phyloP scores from a whole-genome alignment of 2,329 filamentous ascomycete species.

The Tympanopsis confertula region DNA sequence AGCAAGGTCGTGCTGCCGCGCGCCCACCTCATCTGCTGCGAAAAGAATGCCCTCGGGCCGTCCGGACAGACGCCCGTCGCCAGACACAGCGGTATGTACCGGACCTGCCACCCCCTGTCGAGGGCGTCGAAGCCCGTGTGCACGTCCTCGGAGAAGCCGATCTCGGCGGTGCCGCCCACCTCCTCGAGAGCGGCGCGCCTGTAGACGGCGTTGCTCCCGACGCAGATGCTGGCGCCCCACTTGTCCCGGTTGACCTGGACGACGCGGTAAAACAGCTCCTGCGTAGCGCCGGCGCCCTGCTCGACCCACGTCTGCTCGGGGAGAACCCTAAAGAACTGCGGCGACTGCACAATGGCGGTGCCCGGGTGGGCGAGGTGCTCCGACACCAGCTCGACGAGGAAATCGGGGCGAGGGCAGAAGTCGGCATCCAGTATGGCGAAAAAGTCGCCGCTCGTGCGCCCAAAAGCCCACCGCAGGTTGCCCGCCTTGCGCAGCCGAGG shows the following conservation, averaged over 20 bases:
- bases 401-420: slow-evolving; percentile 27
- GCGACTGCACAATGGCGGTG: slow-evolving; percentile 26
- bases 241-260: slow-evolving; percentile 26
- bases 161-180: slow-evolving; percentile 26
- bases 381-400: slow-evolving; percentile 23
- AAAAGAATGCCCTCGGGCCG: slow-evolving; percentile 26
- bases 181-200: slow-evolving; percentile 23
- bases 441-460: slow-evolving; percentile 22
- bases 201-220: slow-evolving; percentile 28
- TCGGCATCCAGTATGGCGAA: slow-evolving; percentile 29
- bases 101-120: slow-evolving; percentile 27
- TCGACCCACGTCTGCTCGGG: slow-evolving; percentile 28
- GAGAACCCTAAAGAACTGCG: slow-evolving; percentile 26
- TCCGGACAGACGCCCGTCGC: slow-evolving; percentile 29
- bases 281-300: slow-evolving; percentile 26
- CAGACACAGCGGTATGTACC: slow-evolving; percentile 25
- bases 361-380: slow-evolving; percentile 23
- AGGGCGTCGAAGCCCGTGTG: slow-evolving; percentile 28
- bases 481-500: slow-evolving; percentile 27
- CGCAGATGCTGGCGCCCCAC: slow-evolving; percentile 27
- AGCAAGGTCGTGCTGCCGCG: slow-evolving; percentile 25
- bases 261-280: slow-evolving; percentile 28
- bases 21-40: slow-evolving; percentile 30
- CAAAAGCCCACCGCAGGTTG: slow-evolving; percentile 27
- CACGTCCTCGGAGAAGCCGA: slow-evolving; percentile 29